Evolutionary conservation across 108 stramenopile species (phyloP).

Genomic region (Discostella pseudostelligera): DNA sequence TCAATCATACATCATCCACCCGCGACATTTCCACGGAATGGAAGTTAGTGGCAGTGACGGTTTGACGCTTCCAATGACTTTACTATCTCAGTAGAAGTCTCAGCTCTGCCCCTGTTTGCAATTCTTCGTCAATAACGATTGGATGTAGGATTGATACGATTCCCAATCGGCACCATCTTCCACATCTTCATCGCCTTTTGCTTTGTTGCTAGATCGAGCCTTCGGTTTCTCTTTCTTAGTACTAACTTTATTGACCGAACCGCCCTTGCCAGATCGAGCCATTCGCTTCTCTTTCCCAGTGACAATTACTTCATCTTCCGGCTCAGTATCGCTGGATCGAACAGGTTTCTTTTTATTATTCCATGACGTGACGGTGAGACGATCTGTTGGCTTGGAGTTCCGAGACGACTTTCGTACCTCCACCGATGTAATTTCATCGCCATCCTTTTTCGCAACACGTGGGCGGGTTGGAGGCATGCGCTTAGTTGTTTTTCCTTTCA

Average conservation of each 20-base stretch:
- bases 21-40: too few species aligned
- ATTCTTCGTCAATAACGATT: slow-evolving; percentile 57
- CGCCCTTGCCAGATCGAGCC: not conserved
- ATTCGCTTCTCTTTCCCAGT: not conserved
- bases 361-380: slow-evolving; percentile 21
- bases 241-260: too few species aligned
- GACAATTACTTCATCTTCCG: not conserved
- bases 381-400: slow-evolving; percentile 29
- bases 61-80: too few species aligned
- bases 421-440: not conserved
- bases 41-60: too few species aligned
- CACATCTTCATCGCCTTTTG: slow-evolving; percentile 6
- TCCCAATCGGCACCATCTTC: slow-evolving; percentile 28
- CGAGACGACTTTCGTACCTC: slow-evolving; percentile 16
- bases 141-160: slow-evolving; percentile 51
- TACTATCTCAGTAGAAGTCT: slow-evolving; percentile 34
- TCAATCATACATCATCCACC: too few species aligned
- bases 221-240: too few species aligned
- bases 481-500: slow-evolving; percentile 6
- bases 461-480: not conserved
- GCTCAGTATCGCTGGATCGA: not conserved
- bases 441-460: slow-evolving; percentile 4
- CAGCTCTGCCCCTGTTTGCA: slow-evolving; percentile 33
- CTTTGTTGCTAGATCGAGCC: not conserved
- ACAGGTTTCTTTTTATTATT: slow-evolving; percentile 3